These are phyloP conservation scores for Claviceps monticola DNA, from an alignment of 2,329 filamentous ascomycete genomes.

Conservation along the genomic window DNA sequence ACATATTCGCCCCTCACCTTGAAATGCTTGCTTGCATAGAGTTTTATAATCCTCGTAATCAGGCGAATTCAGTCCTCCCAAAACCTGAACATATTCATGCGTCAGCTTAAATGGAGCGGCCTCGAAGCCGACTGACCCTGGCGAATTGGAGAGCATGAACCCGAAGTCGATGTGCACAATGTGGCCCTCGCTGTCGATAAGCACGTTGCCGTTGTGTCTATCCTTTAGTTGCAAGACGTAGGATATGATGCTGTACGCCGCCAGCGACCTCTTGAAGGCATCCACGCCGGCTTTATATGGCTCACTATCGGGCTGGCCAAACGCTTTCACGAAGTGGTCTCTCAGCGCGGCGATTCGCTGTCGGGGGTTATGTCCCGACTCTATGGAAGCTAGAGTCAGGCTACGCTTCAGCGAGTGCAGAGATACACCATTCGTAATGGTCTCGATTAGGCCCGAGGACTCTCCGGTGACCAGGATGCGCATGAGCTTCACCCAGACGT, in stretches of 20 bases:
- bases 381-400: constrained; percentile 61
- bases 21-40: constrained; percentile 72
- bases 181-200: constrained; percentile 75
- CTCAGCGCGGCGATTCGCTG: constrained; percentile 66
- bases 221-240: constrained; percentile 79
- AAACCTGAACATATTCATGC: constrained; percentile 71
- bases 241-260: constrained; percentile 73
- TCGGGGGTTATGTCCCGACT: constrained; percentile 57
- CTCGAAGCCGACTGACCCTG: constrained; percentile 72
- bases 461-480: constrained; percentile 75
- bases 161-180: constrained; percentile 85
- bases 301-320: constrained; percentile 55
- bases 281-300: constrained; percentile 59
- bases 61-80: constrained; percentile 56
- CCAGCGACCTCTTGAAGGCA: constrained; percentile 68
- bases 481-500: constrained; percentile 85
- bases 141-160: constrained; percentile 80
- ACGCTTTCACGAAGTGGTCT: constrained; percentile 71
- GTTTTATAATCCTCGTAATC: constrained; percentile 65
- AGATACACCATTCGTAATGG: constrained; percentile 80
- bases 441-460: constrained; percentile 73
- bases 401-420: constrained; percentile 74
- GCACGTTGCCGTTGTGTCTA: constrained; percentile 73
- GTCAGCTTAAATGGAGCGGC: constrained; percentile 79
- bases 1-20: constrained; percentile 36